Evolutionary conservation across 257 asterid species (phyloP).

Genomic region (Anisodus acutangulus): DNA sequence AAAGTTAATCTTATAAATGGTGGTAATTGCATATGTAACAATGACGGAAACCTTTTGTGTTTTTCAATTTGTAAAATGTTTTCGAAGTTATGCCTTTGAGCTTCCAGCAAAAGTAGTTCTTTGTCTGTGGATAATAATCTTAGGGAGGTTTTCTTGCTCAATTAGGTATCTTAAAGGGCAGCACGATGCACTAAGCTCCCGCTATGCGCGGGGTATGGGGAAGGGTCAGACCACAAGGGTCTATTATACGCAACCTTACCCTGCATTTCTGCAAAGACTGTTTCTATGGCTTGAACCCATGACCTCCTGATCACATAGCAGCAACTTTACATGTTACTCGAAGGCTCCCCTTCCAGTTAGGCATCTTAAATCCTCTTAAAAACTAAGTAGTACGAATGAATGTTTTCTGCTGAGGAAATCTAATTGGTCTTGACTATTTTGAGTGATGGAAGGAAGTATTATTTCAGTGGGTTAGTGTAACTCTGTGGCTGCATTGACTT

Average conservation of each 20-base stretch:
- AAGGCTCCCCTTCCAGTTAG: not conserved
- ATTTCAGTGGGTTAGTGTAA: not conserved
- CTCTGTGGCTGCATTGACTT: not conserved
- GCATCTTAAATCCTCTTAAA: too few species aligned
- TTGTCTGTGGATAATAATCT: not conserved
- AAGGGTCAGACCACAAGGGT: too few species aligned
- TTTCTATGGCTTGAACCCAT: too few species aligned
- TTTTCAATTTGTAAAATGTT: not conserved
- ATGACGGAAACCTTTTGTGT: not conserved
- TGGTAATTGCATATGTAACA: not conserved
- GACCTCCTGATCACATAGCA: too few species aligned
- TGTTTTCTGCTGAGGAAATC: not conserved
- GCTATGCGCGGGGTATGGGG: too few species aligned
- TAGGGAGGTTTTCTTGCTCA: not conserved
- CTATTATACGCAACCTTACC: too few species aligned
- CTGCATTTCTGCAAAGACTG: too few species aligned
- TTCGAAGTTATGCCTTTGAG: not conserved
- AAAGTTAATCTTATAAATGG: not conserved
- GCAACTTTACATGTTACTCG: too few species aligned
- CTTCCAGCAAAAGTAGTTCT: not conserved
- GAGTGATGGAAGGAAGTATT: slow-evolving; percentile 12
- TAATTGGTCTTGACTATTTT: not conserved
- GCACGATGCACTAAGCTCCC: too few species aligned
- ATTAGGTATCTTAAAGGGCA: not conserved
- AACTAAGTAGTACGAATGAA: too few species aligned